A percentile compares a stretch with the other conserved stretches of the same genome.
Conservation (phyloP, 2,329 filamentous ascomycete genomes). For the Cladosporium sp. region DNA sequence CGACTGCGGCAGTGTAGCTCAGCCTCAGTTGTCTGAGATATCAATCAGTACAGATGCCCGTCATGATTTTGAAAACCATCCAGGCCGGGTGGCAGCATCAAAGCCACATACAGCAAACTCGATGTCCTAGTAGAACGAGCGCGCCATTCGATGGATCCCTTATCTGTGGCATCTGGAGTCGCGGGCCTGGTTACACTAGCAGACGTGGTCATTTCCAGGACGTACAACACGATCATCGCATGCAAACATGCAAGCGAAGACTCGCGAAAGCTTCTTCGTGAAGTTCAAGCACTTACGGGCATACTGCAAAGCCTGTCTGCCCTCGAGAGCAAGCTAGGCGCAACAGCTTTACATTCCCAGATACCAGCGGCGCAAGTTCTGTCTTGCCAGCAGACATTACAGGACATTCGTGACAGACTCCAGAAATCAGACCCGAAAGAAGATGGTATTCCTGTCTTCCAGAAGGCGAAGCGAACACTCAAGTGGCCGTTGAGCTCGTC, state of each 20-base stretch:
- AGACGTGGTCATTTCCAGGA: neutral
- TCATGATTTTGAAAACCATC: neutral
- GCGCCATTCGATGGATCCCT: neutral
- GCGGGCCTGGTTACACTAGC: neutral
- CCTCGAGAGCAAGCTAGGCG: neutral
- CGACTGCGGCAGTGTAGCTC: neutral
- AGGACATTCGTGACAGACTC: neutral
- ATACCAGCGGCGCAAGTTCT: neutral
- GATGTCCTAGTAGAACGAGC: neutral
- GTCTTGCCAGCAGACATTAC: neutral
- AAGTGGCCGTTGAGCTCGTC: neutral
- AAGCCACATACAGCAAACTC: neutral
- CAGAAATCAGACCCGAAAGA: neutral
- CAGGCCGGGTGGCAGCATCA: neutral
- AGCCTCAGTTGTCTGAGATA: neutral
- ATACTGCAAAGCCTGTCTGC: neutral
- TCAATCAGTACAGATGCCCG: neutral
- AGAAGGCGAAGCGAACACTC: neutral
- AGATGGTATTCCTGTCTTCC: neutral
- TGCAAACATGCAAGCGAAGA: slow-evolving; percentile 4
- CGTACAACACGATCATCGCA: slow-evolving; percentile 1
- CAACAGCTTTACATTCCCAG: neutral
- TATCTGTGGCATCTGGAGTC: neutral
- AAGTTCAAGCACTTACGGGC: neutral
- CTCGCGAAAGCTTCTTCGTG: neutral